Evolutionary conservation across 2,329 filamentous ascomycete genomes (phyloP), one percentile per base, ranked within the genome.

Genomic region (Penicillium sp.): DNA sequence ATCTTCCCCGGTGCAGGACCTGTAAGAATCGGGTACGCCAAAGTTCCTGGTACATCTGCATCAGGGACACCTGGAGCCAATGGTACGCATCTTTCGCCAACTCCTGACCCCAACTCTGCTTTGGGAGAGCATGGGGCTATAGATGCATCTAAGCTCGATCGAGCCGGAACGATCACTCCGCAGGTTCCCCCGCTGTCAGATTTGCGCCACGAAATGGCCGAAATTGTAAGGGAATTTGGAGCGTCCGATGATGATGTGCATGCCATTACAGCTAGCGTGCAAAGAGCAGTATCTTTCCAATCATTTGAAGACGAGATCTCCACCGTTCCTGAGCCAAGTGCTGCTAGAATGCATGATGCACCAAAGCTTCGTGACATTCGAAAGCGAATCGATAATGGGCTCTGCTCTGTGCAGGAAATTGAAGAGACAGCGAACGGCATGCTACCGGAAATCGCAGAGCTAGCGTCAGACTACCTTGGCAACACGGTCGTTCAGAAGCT

Each of bases 401-500:
- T 89, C 58, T 86, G 93, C 71, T 88, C 89, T 1, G 83, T 89
- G 59, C 80, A 87, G 18, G 94, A 99, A 72, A 95, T 97, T 64
- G 94, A 99, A 73, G 88, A 86, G 62, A 95, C 94, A 61, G 94
- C 94, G 42, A 81, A 90, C 60, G 90, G 90, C 61, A 99, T 99
- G 94, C 83, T 99, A 16, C 91, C 93, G 9, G 94, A 99, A 72
- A 94, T 99, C 69, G 91, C 92, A 3, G 94, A 99, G 74, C 80
- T 99, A 23, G 83, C 94, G 2, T 96, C 93, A 0, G 94, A 99
- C 74, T 99, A 99, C 67, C 83, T 99, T 30, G 94, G 94, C 65
- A 99, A 99, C 76, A 99, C 94, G 0, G 94, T 99, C n/a, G 93
- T 99, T 18, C 94, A 99, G 77, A 99, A 99, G 76, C 80, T 99